Evolutionary conservation across 441 rosid species (phyloP), one percentile per base, ranked within the genome.

Genomic region (Melastoma candidum): DNA sequence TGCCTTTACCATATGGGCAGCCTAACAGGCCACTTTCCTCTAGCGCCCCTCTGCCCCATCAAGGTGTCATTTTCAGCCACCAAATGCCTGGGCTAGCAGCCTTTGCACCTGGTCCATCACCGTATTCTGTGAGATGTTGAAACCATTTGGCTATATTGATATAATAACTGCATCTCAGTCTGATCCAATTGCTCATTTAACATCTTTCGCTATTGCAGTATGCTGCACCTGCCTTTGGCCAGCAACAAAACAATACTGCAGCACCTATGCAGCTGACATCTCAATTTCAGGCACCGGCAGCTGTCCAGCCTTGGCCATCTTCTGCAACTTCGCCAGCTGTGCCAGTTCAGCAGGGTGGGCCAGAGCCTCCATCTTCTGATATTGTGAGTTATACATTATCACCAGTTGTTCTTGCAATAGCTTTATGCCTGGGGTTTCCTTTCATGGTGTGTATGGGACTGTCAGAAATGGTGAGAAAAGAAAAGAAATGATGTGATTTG

Each of bases 261-360:
- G 61, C 70, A 46, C 60, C 80, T 60, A 77, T 66, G 67, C 90
- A 78, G 64, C 77, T 84, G 44, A 54, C 68, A 51, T 53, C 85
- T 56, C 97, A 84, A 77, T 65, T 80, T 70, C 88, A 75, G 60
- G 75, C 74, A 49, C 68, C 73, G 11, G 52, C 50, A 36, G 77
- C 75, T 39, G 78, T 73, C 48, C 93, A 78, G 61, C 59, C 84
- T 63, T 83, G 94, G 94, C 25, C 74, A 74, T 61, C 78, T 7
- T 54, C 85, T 60, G 87, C 71, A 57, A 76, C 73, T 56, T 24
- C 85, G 26, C 71, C 68, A 72, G 61, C 58, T 46, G 49, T 70
- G 58, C 74, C 78, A 26, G 67, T 62, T 45, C 93, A 74, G 64
- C 84, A 76, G 61, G 52, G 73, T 61, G 70, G 74, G 11, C 84